Evolutionary conservation across 2,329 filamentous ascomycete genomes (phyloP).

Genomic region (Pestalotiopsis sp.): DNA sequence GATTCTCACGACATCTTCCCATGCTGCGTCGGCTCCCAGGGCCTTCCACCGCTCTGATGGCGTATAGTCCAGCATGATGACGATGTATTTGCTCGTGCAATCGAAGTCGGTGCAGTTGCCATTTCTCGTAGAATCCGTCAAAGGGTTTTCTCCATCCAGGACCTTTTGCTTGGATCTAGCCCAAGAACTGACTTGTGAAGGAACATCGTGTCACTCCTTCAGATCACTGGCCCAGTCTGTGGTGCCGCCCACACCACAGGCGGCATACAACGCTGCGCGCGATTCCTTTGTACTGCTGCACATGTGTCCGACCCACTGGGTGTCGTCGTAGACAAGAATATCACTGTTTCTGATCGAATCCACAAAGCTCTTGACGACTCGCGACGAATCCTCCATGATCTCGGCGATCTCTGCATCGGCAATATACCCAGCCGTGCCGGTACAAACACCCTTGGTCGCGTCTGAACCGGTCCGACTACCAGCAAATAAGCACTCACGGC

Average conservation of each 20-base stretch:
- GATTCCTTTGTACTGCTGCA: constrained; percentile 15
- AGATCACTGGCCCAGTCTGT: constrained; percentile 31
- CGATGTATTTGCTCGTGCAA: neutral
- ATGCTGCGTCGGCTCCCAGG: neutral
- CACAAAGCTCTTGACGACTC: constrained; percentile 16
- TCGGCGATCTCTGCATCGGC: constrained; percentile 40
- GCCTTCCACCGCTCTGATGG: neutral
- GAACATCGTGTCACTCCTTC: constrained; percentile 22
- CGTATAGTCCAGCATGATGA: neutral
- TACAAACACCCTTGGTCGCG: constrained; percentile 37
- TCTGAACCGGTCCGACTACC: constrained; percentile 28
- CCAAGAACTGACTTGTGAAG: neutral
- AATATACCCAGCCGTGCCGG: constrained; percentile 39
- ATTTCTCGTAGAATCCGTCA: neutral
- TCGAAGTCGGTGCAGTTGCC: neutral
- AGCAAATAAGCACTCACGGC: constrained; percentile 34
- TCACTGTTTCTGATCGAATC: constrained; percentile 20
- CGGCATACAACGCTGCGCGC: constrained; percentile 17
- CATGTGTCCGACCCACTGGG: constrained; percentile 22
- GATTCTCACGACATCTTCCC: neutral
- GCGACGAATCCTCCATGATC: constrained; percentile 23
- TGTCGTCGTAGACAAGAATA: constrained; percentile 24
- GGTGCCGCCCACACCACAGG: constrained; percentile 21
- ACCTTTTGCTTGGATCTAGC: neutral
- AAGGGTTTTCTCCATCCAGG: neutral